These are phyloP conservation scores for Tuctoria greenei DNA, from an alignment of 176 grass and related monocot species.

Conservation along the genomic window DNA sequence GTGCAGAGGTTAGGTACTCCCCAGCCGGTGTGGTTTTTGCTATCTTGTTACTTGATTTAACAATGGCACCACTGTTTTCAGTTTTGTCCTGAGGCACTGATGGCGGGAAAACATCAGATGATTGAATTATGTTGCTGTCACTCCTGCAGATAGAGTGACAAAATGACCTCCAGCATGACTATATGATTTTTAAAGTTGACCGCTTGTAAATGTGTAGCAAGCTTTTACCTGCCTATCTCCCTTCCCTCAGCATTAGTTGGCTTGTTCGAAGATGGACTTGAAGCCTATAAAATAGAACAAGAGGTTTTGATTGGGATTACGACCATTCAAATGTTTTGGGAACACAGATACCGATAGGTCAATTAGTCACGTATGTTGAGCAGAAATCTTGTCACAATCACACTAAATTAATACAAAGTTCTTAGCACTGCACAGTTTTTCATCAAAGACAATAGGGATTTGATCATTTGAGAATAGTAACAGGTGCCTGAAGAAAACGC, in stretches of 20 bases:
- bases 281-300: constrained; percentile 48
- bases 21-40: constrained; percentile 93
- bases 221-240: constrained; percentile 67
- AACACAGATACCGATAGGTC: constrained; percentile 21
- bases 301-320: constrained; percentile 28
- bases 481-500: background rate
- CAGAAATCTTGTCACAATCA: constrained; percentile 14
- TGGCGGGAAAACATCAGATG: constrained; percentile 37
- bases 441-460: background rate
- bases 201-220: constrained; percentile 9
- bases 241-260: constrained; percentile 46
- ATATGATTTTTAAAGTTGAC: background rate
- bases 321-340: background rate
- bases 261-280: constrained; percentile 66
- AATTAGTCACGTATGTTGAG: constrained; percentile 4
- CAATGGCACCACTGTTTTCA: constrained; percentile 79
- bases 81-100: constrained; percentile 49
- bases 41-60: constrained; percentile 82
- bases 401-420: constrained; percentile 11
- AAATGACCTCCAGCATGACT: background rate
- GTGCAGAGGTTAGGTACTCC: constrained; percentile 90
- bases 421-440: constrained; percentile 5
- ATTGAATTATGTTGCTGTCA: constrained; percentile 47
- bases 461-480: constrained; percentile 12
- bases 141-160: constrained; percentile 44